Conservation (phyloP, 345 rosid genomes). For the Jatropha curcas region DNA sequence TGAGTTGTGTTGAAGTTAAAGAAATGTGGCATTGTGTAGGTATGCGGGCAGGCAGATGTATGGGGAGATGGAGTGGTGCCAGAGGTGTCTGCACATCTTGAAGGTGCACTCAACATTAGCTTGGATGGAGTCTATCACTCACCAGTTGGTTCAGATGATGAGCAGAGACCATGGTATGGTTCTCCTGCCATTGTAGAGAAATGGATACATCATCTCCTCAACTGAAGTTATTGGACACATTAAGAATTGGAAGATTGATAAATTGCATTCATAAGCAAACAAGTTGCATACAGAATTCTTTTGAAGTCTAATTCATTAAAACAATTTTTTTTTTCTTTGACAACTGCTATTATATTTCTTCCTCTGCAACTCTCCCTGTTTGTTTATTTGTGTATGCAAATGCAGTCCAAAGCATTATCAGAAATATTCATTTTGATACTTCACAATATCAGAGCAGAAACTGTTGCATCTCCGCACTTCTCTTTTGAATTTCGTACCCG, state of each 20-base stretch:
- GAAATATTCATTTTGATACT: no score
- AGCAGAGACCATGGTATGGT: conserved; percentile 82
- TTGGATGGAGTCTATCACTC: conserved; percentile 86
- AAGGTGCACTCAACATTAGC: conserved; percentile 78
- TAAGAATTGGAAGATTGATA: not conserved
- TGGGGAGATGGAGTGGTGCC: conserved; percentile 99
- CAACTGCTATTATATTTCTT: not conserved
- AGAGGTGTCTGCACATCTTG: conserved; percentile 77
- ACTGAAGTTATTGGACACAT: conserved; percentile 22
- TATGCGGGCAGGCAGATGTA: conserved; percentile 83
- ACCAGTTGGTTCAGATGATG: conserved; percentile 82
- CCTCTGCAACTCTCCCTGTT: no score
- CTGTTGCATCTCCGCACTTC: no score
- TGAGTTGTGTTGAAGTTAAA: no score
- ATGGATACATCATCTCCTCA: conserved; percentile 78
- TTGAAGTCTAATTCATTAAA: not conserved
- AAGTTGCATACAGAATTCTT: not conserved
- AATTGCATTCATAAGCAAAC: not conserved
- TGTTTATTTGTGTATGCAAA: no score
- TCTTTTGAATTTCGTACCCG: no score
- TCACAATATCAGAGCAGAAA: no score
- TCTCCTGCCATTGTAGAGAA: conserved; percentile 64
- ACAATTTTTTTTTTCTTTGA: no score
- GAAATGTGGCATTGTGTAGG: conserved; percentile 30
- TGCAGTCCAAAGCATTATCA: no score